Conservation (phyloP, 345 rosid genomes). For the Brassica incana region DNA sequence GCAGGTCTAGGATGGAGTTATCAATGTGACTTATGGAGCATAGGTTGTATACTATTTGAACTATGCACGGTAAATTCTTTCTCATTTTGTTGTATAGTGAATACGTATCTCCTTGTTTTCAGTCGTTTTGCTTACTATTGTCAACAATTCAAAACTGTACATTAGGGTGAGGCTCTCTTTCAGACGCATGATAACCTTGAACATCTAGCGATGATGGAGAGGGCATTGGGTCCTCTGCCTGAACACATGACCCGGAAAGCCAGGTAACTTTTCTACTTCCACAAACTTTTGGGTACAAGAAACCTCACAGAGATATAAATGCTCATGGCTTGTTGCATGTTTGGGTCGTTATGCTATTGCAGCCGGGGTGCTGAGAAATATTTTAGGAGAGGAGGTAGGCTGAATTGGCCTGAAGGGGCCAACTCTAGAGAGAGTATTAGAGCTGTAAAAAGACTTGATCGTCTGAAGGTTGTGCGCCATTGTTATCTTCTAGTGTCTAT, state of each 20-base stretch:
- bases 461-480: slow-evolving; percentile 46
- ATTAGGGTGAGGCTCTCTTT: slow-evolving; percentile 75
- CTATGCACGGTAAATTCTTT: slow-evolving; percentile 60
- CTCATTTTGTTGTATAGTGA: neutral
- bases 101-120: neutral
- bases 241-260: slow-evolving; percentile 60
- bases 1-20: slow-evolving; percentile 87
- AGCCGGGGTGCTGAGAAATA: slow-evolving; percentile 74
- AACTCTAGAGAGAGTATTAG: slow-evolving; percentile 75
- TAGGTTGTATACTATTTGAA: slow-evolving; percentile 78
- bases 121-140: slow-evolving; percentile 7
- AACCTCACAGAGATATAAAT: slow-evolving; percentile 2
- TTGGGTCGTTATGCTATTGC: slow-evolving; percentile 17
- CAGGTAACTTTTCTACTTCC: slow-evolving; percentile 37
- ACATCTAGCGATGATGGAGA: slow-evolving; percentile 87
- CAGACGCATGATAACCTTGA: slow-evolving; percentile 87
- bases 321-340: slow-evolving; percentile 11
- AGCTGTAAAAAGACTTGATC: slow-evolving; percentile 77
- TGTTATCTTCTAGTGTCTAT: neutral
- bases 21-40: slow-evolving; percentile 87
- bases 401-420: slow-evolving; percentile 93
- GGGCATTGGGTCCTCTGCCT: slow-evolving; percentile 69
- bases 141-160: slow-evolving; percentile 10
- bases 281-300: neutral
- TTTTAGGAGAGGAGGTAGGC: slow-evolving; percentile 59